Evolutionary conservation across 805 yeast genomes (phyloP), one percentile per base, ranked within the genome.

Genomic region (Jamesozyma jinghongensis): DNA sequence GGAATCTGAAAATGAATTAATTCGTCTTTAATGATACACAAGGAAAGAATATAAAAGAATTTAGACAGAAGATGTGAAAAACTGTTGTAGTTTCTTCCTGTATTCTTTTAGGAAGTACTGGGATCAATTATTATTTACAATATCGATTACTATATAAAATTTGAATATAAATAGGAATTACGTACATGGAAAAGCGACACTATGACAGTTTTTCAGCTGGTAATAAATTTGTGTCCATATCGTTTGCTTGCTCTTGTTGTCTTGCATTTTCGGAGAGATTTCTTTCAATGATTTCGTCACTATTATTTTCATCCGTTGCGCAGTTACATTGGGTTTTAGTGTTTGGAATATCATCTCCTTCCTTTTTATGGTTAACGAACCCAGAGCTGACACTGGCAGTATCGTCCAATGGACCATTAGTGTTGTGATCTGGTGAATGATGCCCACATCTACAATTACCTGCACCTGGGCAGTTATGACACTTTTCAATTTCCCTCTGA

Each of bases 201-300:
- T 36, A 39, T 6, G 33, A 37, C 31, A 32, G 42, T 26, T 39
- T 41, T 36, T 57, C 59, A 12, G 61, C 51, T 6, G 64, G 62
- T 40, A 54, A 36, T 18, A 58, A 33, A 26, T 54, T 53, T 7
- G 53, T 45, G 36, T 59, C 61, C 64, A 59, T 59, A 36, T 52
- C 54, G 18, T 56, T 59, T 6, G 56, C 44, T 41, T 58, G 62
- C 40, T 58, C 62, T 36, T 51, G 57, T 28, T 47, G 36, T 40
- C 43, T 55, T 5, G 56, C 46, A n/a, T 46, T 42, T 38, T 52
- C 61, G 12, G 46, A 42, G 7, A 56, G 47, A 20, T 50, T 45
- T 25, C 50, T 46, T 40, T 57, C 62, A 4, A 56, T 48, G 8
- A 43, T 36, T 34, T 45, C 45, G 17, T 57, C 57, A 20, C 49